Conservation (phyloP, 2,329 filamentous ascomycete species). For the Aureobasidium zeae region DNA sequence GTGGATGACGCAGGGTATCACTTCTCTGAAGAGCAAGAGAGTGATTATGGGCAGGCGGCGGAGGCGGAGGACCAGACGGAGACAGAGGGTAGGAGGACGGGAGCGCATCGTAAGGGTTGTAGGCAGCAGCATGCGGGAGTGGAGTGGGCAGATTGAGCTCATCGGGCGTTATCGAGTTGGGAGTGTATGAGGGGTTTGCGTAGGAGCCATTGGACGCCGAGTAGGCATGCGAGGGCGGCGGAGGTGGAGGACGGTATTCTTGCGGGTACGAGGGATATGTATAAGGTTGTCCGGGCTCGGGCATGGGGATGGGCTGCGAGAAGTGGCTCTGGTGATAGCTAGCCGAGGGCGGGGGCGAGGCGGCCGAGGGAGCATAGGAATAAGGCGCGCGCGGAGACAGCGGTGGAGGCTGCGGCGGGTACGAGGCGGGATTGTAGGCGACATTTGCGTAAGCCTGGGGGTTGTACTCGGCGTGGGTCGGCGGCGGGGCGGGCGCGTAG, state of each 20-base stretch:
- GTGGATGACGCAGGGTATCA: slow-evolving; percentile 40
- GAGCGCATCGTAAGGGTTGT: slow-evolving; percentile 6
- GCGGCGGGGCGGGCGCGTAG: neutral
- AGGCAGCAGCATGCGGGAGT: slow-evolving; percentile 3
- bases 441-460: slow-evolving; percentile 11
- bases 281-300: slow-evolving; percentile 9
- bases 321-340: slow-evolving; percentile 7
- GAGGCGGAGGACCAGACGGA: slow-evolving; percentile 31
- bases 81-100: slow-evolving; percentile 24
- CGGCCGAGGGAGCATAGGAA: slow-evolving; percentile 4
- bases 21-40: slow-evolving; percentile 39
- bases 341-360: slow-evolving; percentile 4
- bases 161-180: neutral
- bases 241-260: neutral
- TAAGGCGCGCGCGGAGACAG: slow-evolving; percentile 6
- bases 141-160: slow-evolving; percentile 12
- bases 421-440: slow-evolving; percentile 17
- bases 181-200: neutral
- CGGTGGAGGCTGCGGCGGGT: slow-evolving; percentile 12
- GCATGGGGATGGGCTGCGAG: slow-evolving; percentile 10
- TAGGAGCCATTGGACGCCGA: neutral
- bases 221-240: slow-evolving; percentile 6
- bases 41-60: slow-evolving; percentile 40
- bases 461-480: slow-evolving; percentile 6
- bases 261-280: slow-evolving; percentile 2